Evolutionary conservation across 148 eudicot species (phyloP).

Genomic region (Cornus controversa): DNA sequence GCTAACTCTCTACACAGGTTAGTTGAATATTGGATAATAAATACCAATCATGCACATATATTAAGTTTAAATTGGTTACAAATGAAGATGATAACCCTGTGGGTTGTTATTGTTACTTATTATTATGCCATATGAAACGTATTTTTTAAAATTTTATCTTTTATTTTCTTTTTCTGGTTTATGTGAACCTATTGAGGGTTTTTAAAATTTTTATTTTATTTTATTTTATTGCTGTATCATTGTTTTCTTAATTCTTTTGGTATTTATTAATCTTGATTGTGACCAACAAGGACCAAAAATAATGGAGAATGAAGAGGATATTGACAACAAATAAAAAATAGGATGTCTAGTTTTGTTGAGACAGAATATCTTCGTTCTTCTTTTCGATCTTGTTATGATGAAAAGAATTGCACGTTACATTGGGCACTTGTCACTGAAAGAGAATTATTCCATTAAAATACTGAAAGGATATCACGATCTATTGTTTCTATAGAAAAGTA

Average conservation of each 20-base stretch:
- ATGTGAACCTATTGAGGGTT: not conserved
- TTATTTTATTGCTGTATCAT: not conserved
- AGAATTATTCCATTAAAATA: too few relatives aligned
- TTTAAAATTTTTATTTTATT: not conserved
- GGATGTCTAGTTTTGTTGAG: not conserved
- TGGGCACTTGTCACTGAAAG: too few relatives aligned
- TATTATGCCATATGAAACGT: not conserved
- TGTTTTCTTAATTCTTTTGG: not conserved
- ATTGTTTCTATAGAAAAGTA: too few relatives aligned
- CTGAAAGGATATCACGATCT: too few relatives aligned
- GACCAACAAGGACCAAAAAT: not conserved
- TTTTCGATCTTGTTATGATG: too few relatives aligned
- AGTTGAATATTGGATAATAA: not conserved
- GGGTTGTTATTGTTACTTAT: not conserved
- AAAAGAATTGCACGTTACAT: too few relatives aligned
- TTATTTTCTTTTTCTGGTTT: not conserved
- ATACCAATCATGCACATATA: not conserved
- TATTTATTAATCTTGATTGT: not conserved
- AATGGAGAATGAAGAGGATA: not conserved
- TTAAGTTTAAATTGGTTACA: not conserved
- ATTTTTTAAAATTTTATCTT: too few relatives aligned
- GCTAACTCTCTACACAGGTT: slow-evolving; percentile 89
- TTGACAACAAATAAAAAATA: not conserved
- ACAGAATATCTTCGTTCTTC: not conserved
- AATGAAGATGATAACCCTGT: not conserved